Base-by-base conservation (phyloP, 2,329 filamentous ascomycete genomes). In the Botryotinia convoluta region DNA sequence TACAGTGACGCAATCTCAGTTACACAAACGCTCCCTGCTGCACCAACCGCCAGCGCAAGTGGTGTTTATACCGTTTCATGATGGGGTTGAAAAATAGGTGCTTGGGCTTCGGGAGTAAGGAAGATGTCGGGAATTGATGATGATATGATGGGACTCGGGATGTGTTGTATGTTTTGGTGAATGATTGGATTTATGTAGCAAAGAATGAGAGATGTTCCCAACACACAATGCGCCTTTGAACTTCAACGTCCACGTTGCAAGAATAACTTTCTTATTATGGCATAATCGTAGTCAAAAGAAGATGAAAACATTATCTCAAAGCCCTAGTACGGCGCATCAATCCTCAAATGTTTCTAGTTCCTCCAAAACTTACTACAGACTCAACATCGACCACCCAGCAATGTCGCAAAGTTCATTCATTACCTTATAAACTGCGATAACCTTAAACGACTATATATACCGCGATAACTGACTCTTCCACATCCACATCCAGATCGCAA, bases 1-100 rank as follows among this genome's bases (percentile, higher is more conserved):
- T 82, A 78, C 74, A 75, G 73, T 59, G 75, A 73, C 61, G 77
- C 74, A 3, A 72, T 70, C 20, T 68, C 64, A 6, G 63, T 77
- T 12, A 74, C 74, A 0, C 78, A 79, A 68, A 78, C 77, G 1
- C 16, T 75, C 20, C 75, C 75, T 32, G 51, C 75, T 9, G 60
- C 71, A n/a, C 75, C 77, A 4, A 78, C 77, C 4, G 77, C 78
- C 1, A 75, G 61, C 37, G 71, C 76, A 1, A 72, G 72, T 7
- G 76, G 76, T 57, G 70, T 76, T 16, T 76, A 75, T 48, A 74
- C 74, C 32, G 70, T 75, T 48, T 72, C 39, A 44, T 74, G 26
- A 65, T 42, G 60, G 16, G 20, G 12, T 26, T 10, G 20, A 64
- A 32, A 18, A 14, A 26, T 29, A 51, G 12, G 14, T 18, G 10